Evolutionary conservation across 108 stramenopile genomes (phyloP).

Genomic region (Skeletonema grethae): DNA sequence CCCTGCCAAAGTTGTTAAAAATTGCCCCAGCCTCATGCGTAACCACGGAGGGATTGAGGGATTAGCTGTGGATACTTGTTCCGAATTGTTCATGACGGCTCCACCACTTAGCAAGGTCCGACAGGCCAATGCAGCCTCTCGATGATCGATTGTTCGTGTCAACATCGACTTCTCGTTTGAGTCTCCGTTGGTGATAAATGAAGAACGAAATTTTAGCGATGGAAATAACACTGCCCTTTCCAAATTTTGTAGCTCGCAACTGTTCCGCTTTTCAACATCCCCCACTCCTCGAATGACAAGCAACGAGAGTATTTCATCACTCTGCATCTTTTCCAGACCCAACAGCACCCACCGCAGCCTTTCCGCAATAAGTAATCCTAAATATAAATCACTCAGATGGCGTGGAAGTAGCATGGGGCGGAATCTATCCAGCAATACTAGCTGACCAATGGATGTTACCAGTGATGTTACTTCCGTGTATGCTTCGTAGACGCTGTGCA

Average conservation of each 20-base stretch:
- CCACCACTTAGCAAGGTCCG: slow-evolving; percentile 41
- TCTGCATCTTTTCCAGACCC: slow-evolving; percentile 11
- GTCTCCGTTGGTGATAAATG: neutral
- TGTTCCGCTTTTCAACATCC: slow-evolving; percentile 11
- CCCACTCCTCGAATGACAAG: slow-evolving; percentile 1
- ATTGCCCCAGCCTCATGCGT: slow-evolving; percentile 53
- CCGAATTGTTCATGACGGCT: slow-evolving; percentile 19
- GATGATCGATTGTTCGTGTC: slow-evolving; percentile 18
- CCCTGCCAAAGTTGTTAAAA: slow-evolving; percentile 62
- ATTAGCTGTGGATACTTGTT: slow-evolving; percentile 1
- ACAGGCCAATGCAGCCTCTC: slow-evolving; percentile 50
- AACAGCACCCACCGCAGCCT: slow-evolving; percentile 30
- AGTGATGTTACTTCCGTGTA: slow-evolving; percentile 33
- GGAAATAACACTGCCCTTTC: slow-evolving; percentile 21
- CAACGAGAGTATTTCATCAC: neutral
- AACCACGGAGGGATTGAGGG: slow-evolving; percentile 61
- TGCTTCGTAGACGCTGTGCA: slow-evolving; percentile 14
- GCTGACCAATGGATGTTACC: slow-evolving; percentile 25
- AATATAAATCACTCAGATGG: slow-evolving; percentile 78
- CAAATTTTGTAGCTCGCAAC: slow-evolving; percentile 17
- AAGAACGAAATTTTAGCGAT: slow-evolving; percentile 18
- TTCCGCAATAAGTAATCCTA: slow-evolving; percentile 64
- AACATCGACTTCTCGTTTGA: neutral
- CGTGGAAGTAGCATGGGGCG: slow-evolving; percentile 86
- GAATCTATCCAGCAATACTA: slow-evolving; percentile 85